Percentiles rank a stretch among this genome's conserved stretches.
Conservation (phyloP, 805 yeast species). For the Pichia membranifaciens region DNA sequence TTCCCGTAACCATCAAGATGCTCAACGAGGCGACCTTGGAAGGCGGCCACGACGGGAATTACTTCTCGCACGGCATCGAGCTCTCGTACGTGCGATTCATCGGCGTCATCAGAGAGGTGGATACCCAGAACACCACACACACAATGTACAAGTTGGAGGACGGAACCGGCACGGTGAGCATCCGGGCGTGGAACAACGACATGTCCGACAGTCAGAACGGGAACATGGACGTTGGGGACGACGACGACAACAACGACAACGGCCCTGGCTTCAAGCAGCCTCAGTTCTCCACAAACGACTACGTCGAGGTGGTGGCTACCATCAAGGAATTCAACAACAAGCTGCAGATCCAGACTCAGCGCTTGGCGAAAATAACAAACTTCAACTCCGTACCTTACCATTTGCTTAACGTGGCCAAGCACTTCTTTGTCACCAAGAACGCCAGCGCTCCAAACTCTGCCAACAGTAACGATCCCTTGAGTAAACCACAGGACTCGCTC, state of each 20-base stretch:
- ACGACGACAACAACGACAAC: slow-evolving; percentile 33
- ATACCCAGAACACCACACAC: slow-evolving; percentile 49
- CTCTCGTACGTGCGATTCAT: slow-evolving; percentile 59
- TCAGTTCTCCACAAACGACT: slow-evolving; percentile 44
- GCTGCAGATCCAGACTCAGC: slow-evolving; percentile 59
- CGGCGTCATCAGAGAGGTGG: slow-evolving; percentile 64
- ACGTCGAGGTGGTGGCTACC: slow-evolving; percentile 55
- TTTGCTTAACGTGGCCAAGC: slow-evolving; percentile 54
- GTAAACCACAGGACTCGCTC: slow-evolving; percentile 23
- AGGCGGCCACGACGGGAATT: slow-evolving; percentile 63
- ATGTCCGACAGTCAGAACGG: slow-evolving; percentile 17
- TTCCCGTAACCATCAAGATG: slow-evolving; percentile 73
- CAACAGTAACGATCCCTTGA: slow-evolving; percentile 16
- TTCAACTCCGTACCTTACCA: slow-evolving; percentile 68
- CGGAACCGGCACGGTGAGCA: slow-evolving; percentile 65
- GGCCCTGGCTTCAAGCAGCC: slow-evolving; percentile 17
- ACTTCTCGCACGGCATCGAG: slow-evolving; percentile 51
- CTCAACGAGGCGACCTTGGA: slow-evolving; percentile 53
- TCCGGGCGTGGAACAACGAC: slow-evolving; percentile 59
- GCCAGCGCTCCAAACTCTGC: slow-evolving; percentile 22
- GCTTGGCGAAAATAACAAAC: slow-evolving; percentile 50
- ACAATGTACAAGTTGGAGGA: slow-evolving; percentile 62
- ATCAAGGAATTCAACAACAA: slow-evolving; percentile 56
- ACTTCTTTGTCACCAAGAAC: slow-evolving; percentile 54
- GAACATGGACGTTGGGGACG: slow-evolving; percentile 19